Evolutionary conservation across 2,329 filamentous ascomycete genomes (phyloP).

Genomic region (Tetracladium maxilliforme): DNA sequence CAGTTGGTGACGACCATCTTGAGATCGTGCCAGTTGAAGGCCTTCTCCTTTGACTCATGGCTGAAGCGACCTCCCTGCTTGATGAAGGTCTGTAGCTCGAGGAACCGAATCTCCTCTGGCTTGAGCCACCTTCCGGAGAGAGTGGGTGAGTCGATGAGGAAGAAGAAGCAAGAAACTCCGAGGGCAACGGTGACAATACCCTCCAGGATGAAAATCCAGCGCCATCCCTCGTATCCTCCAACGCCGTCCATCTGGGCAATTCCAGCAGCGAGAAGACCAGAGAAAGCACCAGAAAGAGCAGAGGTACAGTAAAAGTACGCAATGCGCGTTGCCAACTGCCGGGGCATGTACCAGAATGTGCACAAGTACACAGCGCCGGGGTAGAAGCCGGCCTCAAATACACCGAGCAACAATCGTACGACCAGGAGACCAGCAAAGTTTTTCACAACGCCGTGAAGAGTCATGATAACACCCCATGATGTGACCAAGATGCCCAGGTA

Average conservation of each 20-base stretch:
- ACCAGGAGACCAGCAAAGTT: slow-evolving; percentile 16
- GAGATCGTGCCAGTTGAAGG: slow-evolving; percentile 10
- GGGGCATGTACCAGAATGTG: slow-evolving; percentile 41
- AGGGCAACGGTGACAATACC: slow-evolving; percentile 31
- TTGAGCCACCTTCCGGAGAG: slow-evolving; percentile 5
- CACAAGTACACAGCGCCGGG: slow-evolving; percentile 8
- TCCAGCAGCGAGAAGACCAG: slow-evolving; percentile 33
- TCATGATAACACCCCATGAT: slow-evolving; percentile 12
- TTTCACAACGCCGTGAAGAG: slow-evolving; percentile 18
- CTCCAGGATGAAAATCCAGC: slow-evolving; percentile 70
- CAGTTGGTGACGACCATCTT: slow-evolving; percentile 14
- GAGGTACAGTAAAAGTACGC: slow-evolving; percentile 45
- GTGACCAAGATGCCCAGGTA: background rate
- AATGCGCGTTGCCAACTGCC: slow-evolving; percentile 46
- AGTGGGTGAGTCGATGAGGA: slow-evolving; percentile 6
- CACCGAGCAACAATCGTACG: slow-evolving; percentile 18
- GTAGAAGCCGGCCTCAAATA: slow-evolving; percentile 22
- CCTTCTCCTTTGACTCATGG: slow-evolving; percentile 6
- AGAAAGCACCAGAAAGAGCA: slow-evolving; percentile 36
- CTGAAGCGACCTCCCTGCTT: slow-evolving; percentile 15
- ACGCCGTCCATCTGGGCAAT: slow-evolving; percentile 41
- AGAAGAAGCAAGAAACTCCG: slow-evolving; percentile 25
- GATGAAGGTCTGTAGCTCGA: slow-evolving; percentile 14
- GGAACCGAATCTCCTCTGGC: slow-evolving; percentile 6
- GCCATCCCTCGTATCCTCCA: slow-evolving; percentile 49